phyloP scores from a whole-genome alignment of 2,329 filamentous ascomycete genomes.

The Amesomyces nigricolor region DNA sequence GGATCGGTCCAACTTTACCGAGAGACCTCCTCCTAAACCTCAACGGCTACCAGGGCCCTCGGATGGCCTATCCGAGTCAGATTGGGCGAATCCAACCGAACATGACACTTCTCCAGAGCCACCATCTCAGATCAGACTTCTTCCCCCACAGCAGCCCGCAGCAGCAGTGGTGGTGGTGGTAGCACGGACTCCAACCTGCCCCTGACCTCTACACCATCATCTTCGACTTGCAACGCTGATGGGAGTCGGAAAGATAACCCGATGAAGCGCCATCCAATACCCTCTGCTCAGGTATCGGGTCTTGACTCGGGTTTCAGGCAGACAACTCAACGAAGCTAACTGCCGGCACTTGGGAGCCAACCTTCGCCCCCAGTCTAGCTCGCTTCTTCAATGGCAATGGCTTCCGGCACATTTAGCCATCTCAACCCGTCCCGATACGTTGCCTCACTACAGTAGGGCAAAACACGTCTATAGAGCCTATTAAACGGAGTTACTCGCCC shows the following conservation, averaged over 20 bases:
- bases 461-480: no score
- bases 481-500: no score
- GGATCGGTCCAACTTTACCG: conserved; percentile 1
- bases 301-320: background rate
- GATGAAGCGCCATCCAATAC: background rate
- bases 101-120: background rate
- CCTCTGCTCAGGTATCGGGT: background rate
- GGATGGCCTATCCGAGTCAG: conserved; percentile 9
- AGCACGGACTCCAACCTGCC: background rate
- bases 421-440: background rate
- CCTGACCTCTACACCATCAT: background rate
- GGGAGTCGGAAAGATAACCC: conserved; percentile 3
- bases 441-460: no score
- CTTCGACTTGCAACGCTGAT: background rate
- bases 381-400: background rate
- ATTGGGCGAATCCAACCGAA: background rate
- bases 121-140: background rate
- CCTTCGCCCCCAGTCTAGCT: background rate
- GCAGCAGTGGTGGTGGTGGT: no score
- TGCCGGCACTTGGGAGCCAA: conserved; percentile 6
- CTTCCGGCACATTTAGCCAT: conserved; percentile 16
- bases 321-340: background rate
- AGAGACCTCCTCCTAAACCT: background rate
- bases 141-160: background rate
- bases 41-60: background rate